phyloP scores from a whole-genome alignment of 1,284 basidiomycete genomes.

The Ustilago loliicola region DNA sequence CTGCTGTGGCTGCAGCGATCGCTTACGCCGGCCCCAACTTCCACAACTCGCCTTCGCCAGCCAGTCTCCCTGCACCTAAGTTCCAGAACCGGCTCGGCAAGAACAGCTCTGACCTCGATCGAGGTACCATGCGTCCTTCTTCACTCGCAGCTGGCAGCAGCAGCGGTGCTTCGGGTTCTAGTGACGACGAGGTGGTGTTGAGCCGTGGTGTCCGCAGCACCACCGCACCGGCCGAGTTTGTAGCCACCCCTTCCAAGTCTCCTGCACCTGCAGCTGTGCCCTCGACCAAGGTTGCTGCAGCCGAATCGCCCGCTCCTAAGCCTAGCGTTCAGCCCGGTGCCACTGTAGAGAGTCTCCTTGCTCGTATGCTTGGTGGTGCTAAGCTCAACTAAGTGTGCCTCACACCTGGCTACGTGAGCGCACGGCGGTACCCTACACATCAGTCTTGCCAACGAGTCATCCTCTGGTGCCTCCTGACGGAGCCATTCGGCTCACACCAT shows the following conservation, averaged over 20 bases:
- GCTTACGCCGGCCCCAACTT: conserved; percentile 66
- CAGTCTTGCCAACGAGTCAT: not conserved
- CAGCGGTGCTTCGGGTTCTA: conserved; percentile 37
- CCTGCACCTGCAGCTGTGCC: conserved; percentile 23
- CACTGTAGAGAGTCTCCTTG: conserved; percentile 56
- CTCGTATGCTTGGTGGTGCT: conserved; percentile 57
- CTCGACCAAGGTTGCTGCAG: conserved; percentile 15
- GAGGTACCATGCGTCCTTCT: conserved; percentile 26
- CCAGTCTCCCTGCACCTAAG: conserved; percentile 62
- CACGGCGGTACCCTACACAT: not conserved
- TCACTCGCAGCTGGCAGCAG: conserved; percentile 42
- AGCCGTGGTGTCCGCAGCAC: conserved; percentile 44
- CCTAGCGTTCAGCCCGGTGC: conserved; percentile 45
- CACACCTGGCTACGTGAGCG: not conserved
- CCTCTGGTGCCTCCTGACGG: not conserved
- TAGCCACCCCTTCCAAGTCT: conserved; percentile 34
- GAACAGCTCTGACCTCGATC: conserved; percentile 43
- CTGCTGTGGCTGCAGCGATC: conserved; percentile 40
- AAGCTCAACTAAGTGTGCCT: conserved; percentile 16
- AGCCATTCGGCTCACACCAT: not conserved
- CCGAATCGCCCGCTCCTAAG: conserved; percentile 37
- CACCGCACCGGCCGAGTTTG: conserved; percentile 54
- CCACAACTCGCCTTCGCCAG: conserved; percentile 66
- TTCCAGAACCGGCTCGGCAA: conserved; percentile 49
- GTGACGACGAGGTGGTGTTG: conserved; percentile 45